Base-by-base conservation (phyloP, 257 asterid genomes). In the Mitragyna speciosa region DNA sequence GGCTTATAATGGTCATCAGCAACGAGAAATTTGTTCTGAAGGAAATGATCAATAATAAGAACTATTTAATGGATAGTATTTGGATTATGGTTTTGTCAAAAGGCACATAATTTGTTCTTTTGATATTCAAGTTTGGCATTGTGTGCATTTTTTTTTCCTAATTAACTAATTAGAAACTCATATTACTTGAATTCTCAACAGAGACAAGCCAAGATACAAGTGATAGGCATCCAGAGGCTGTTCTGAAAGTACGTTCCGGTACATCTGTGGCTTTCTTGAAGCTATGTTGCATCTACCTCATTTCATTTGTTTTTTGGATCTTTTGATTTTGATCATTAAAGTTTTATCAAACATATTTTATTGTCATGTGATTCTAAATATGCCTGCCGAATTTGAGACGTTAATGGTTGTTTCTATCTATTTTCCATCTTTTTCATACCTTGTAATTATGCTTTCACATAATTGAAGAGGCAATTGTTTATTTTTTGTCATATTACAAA, bases 241-340 rank as follows among this genome's bases (percentile, higher is more conserved):
- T 41, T 78, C 77, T 78, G 58, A 70, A 85, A 84, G 99, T 93
- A 88, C 85, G 97, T 86, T 77, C 49, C 11, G 54, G 81, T 66
- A 22, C 12, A 49, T 67, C 17, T 79, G 47, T 31, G 31, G 28
- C 28, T 47, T 66, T 52, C 24, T 82, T 59, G 47, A 15, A 24
- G 64, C 65, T 28, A 45, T 41, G 39, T 24, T 49, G 64, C 81
- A 54, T 69, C 31, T 58, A 17, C 47, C 41, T 33, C 15, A 51
- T 48, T 45, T 64, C 45, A 56, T 56, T 22, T 41, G 8, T 26
- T 28, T 26, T 15, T 59, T 76, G 2, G 7, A 7, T 24, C 4
- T 58, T 61, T 39, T 59, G 71, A n/a, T 63, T 63, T 26, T 15
- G 19, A 16, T 30, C 43, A 12, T 64, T 64, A 64, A 30, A 30